These are phyloP conservation scores for Kodamaea leandrae DNA, from an alignment of 805 yeast species.

Conservation along the genomic window DNA sequence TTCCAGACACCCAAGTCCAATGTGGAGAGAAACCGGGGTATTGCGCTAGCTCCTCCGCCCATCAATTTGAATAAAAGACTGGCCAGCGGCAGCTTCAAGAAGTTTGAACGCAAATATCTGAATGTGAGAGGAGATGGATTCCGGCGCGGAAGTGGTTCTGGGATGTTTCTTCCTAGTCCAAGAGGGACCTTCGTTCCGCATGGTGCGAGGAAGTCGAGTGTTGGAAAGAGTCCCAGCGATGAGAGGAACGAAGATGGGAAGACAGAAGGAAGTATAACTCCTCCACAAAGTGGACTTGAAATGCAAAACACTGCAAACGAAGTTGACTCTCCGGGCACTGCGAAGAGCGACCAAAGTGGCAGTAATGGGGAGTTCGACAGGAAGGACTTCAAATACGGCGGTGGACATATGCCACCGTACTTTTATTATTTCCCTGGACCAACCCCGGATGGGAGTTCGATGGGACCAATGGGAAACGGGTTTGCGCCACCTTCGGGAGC, in stretches of 20 bases:
- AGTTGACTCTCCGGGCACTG: no score
- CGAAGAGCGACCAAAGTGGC: neutral
- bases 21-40: slow-evolving; percentile 23
- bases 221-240: no score
- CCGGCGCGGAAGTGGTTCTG: no score
- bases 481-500: slow-evolving; percentile 3
- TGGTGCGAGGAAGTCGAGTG: no score
- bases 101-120: neutral
- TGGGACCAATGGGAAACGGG: neutral
- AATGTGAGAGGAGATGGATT: neutral
- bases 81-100: slow-evolving; percentile 2
- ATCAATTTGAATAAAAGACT: slow-evolving; percentile 45
- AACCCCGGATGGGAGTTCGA: neutral
- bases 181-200: neutral
- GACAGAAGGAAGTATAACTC: no score
- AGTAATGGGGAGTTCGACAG: neutral
- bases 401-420: slow-evolving; percentile 12
- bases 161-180: no score
- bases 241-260: no score
- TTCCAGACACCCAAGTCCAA: slow-evolving; percentile 3
- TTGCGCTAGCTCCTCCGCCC: slow-evolving; percentile 79
- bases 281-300: no score
- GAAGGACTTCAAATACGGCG: neutral
- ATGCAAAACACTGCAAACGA: no score
- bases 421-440: slow-evolving; percentile 19